Evolutionary conservation across 2,329 filamentous ascomycete genomes (phyloP), one percentile per base, ranked within the genome.

Genomic region (Aspergillus versicolor): DNA sequence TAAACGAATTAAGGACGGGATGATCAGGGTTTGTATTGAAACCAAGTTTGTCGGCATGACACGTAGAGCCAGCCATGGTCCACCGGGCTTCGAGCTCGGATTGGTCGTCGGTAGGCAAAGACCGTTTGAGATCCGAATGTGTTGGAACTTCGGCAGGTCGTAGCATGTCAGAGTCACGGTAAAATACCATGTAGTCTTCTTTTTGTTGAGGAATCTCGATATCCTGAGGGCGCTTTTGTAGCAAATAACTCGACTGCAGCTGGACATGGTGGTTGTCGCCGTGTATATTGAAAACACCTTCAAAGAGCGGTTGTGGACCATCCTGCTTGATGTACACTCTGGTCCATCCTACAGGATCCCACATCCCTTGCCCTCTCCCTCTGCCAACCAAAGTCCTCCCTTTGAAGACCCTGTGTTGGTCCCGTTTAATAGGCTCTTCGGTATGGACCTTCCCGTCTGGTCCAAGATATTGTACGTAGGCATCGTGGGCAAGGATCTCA

Each of bases 231-330:
- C 91, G 85, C 68, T 84, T 88, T 45, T 90, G 92, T 63, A 84
- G 81, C 70, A 84, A 81, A 70, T 94, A 99, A 60, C 86, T 88
- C 27, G 83, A 82, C 61, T 84, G 84, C 27, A 91, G 85, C 69
- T 95, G 89, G 51, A 99, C 81, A 72, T 97, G 91, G 74, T 99
- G 92, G 65, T 92, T 86, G 69, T 96, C 86, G 55, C 89, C 86
- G 67, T 89, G 79, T 38, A 97, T 77, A 34, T 88, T 87, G 72
- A 97, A 97, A 3, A 89, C 88, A 52, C 94, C 94, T 73, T 97
- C 91, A 65, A 99, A 99, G 30, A 96, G 74, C 21, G 94, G 94
- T 15, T 83, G 71, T 42, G 79, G 74, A 2, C 94, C 94, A 75
- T 99, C 94, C 61, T 82, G 81, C 65, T 85, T 83, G 11, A 99